Conservation (phyloP, 129 eudicot genomes). For the Logfia minima region DNA sequence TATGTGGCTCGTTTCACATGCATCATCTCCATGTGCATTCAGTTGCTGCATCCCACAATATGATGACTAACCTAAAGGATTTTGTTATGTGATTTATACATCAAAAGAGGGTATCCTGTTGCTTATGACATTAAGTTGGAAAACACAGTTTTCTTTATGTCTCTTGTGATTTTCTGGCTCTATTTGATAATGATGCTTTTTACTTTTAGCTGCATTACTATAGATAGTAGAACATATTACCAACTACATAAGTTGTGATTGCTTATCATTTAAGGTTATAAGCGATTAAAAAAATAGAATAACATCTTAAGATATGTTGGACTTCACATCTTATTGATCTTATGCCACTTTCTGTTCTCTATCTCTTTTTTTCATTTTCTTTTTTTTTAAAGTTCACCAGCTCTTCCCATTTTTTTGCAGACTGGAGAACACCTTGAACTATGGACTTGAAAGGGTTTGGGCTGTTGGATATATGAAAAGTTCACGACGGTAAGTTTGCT, state of each 20-base stretch:
- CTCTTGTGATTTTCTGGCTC: background rate
- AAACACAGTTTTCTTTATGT: background rate
- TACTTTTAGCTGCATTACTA: conserved; percentile 18
- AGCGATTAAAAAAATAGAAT: background rate
- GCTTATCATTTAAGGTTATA: conserved; percentile 10
- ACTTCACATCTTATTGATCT: conserved; percentile 12
- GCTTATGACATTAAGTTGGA: background rate
- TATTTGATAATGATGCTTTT: conserved; percentile 7
- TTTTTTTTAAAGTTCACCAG: background rate
- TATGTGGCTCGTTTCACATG: background rate
- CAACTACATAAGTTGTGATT: conserved; percentile 4
- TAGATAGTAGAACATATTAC: background rate
- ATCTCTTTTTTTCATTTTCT: too few relatives aligned
- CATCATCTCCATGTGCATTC: background rate
- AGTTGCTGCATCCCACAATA: background rate
- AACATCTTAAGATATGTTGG: conserved; percentile 1
- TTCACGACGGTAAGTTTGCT: conserved; percentile 70
- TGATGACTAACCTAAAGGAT: conserved; percentile 8
- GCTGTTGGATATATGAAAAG: conserved; percentile 90
- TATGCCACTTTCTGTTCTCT: conserved; percentile 1
- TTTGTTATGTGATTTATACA: background rate
- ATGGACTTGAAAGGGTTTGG: conserved; percentile 98
- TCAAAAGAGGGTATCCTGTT: background rate
- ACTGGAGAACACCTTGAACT: conserved; percentile 89
- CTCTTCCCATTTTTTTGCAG: conserved; percentile 42